Conservation (phyloP, 2,329 filamentous ascomycete species). For the Pseudocercospora cruenta region DNA sequence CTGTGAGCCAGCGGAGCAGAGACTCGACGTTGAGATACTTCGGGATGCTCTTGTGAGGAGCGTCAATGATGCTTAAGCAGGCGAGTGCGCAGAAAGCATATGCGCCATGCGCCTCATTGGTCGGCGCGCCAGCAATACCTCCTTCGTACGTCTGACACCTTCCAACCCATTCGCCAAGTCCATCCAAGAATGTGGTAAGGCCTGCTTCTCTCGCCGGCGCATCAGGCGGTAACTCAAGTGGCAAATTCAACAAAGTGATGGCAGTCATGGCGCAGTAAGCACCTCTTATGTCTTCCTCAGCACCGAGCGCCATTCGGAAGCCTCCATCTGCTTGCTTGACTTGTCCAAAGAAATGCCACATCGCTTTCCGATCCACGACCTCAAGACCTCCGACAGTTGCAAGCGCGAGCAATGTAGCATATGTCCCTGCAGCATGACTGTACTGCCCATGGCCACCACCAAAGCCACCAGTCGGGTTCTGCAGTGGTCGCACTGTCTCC, state of each 20-base stretch:
- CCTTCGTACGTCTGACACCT: conserved; percentile 95
- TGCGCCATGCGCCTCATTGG: conserved; percentile 90
- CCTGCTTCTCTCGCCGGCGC: conserved; percentile 69
- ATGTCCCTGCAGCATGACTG: conserved; percentile 86
- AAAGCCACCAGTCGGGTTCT: conserved; percentile 83
- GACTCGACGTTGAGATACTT: conserved; percentile 77
- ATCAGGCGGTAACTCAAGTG: conserved; percentile 74
- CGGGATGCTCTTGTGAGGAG: conserved; percentile 73
- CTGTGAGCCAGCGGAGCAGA: conserved; percentile 84
- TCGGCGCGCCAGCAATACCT: conserved; percentile 83
- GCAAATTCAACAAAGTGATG: conserved; percentile 80
- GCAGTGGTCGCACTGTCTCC: conserved; percentile 76
- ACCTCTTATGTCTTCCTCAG: conserved; percentile 91
- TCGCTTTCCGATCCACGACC: conserved; percentile 75
- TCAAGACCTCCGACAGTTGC: conserved; percentile 76
- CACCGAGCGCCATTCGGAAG: conserved; percentile 84
- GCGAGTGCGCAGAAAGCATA: conserved; percentile 95
- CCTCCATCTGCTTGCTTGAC: conserved; percentile 87
- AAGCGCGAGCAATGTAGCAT: conserved; percentile 79
- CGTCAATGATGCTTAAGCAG: conserved; percentile 82
- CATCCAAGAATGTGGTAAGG: conserved; percentile 68
- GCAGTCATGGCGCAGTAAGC: conserved; percentile 90
- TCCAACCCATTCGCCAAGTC: conserved; percentile 77
- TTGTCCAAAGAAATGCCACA: conserved; percentile 88
- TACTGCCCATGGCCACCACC: conserved; percentile 90